Percentiles rank a stretch among this genome's conserved stretches.
phyloP scores from a whole-genome alignment of 371 early-diverging fungal species.

The Apophysomyces trapeziformis region DNA sequence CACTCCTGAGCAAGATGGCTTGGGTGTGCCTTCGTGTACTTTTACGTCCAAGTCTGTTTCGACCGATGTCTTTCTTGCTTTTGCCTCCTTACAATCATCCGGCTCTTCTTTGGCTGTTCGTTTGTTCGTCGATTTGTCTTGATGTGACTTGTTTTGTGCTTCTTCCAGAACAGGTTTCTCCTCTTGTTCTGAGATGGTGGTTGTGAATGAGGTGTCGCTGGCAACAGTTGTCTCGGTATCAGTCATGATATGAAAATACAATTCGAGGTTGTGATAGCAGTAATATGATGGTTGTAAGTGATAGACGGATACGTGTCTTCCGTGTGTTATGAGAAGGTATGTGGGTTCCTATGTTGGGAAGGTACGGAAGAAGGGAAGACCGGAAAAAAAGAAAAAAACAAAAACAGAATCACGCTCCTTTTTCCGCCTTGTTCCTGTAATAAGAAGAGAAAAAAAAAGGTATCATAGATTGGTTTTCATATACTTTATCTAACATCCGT shows the following conservation, averaged over 20 bases:
- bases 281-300: not conserved
- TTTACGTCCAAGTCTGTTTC: not conserved
- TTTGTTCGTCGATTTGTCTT: constrained; percentile 14
- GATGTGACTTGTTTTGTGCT: constrained; percentile 24
- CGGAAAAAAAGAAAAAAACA: not conserved
- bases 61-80: constrained; percentile 20
- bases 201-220: constrained; percentile 8
- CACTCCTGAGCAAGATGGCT: not conserved
- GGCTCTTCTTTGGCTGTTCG: constrained; percentile 22
- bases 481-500: no score
- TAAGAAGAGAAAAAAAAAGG: not conserved
- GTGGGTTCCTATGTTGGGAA: not conserved
- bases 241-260: constrained; percentile 13
- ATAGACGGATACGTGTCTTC: not conserved
- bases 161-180: constrained; percentile 1
- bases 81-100: constrained; percentile 23
- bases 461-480: no score
- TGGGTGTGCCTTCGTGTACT: not conserved
- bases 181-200: constrained; percentile 2
- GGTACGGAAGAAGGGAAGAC: not conserved
- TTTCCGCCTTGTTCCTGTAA: not conserved
- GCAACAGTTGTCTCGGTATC: constrained; percentile 12
- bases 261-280: not conserved
- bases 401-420: constrained; percentile 9
- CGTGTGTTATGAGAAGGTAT: not conserved